These are phyloP conservation scores for Ogataea hybrid DNA, from an alignment of 1,139 yeast species.

Conservation along the genomic window DNA sequence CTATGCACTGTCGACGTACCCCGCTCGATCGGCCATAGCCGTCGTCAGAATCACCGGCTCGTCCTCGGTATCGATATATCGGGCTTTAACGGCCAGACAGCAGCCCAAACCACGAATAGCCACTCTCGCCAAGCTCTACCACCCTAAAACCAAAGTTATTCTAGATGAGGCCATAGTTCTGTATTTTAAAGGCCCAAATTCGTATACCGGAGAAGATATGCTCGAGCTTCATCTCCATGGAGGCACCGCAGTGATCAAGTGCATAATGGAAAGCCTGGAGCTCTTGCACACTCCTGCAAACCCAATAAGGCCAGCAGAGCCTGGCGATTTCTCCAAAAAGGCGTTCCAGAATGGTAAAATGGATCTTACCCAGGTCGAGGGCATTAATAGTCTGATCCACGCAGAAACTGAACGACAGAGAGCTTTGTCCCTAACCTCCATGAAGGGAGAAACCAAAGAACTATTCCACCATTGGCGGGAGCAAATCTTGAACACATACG, in stretches of 20 bases:
- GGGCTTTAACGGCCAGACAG: slow-evolving; percentile 42
- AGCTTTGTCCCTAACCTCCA: slow-evolving; percentile 66
- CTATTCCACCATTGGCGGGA: slow-evolving; percentile 67
- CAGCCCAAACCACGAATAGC: slow-evolving; percentile 54
- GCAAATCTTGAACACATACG: slow-evolving; percentile 61
- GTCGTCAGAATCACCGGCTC: slow-evolving; percentile 84
- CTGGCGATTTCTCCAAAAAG: slow-evolving; percentile 87
- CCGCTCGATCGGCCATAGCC: slow-evolving; percentile 82
- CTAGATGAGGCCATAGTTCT: slow-evolving; percentile 78
- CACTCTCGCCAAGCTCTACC: slow-evolving; percentile 51
- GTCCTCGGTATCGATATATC: slow-evolving; percentile 45
- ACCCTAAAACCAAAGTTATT: slow-evolving; percentile 36
- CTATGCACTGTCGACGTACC: slow-evolving; percentile 85
- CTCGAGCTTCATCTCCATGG: slow-evolving; percentile 92
- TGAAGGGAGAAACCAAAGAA: slow-evolving; percentile 62
- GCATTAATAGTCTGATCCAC: slow-evolving; percentile 82
- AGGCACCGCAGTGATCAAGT: slow-evolving; percentile 77
- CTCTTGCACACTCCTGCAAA: slow-evolving; percentile 42
- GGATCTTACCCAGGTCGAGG: slow-evolving; percentile 84
- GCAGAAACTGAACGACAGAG: slow-evolving; percentile 95
- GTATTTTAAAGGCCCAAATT: slow-evolving; percentile 69
- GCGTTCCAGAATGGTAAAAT: slow-evolving; percentile 48
- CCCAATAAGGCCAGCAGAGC: slow-evolving; percentile 76
- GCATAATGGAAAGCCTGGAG: slow-evolving; percentile 66
- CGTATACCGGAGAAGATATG: slow-evolving; percentile 92